Evolutionary conservation across 345 rosid genomes (phyloP), one percentile per base, ranked within the genome.

Genomic region (Erysimum cheiranthoides): DNA sequence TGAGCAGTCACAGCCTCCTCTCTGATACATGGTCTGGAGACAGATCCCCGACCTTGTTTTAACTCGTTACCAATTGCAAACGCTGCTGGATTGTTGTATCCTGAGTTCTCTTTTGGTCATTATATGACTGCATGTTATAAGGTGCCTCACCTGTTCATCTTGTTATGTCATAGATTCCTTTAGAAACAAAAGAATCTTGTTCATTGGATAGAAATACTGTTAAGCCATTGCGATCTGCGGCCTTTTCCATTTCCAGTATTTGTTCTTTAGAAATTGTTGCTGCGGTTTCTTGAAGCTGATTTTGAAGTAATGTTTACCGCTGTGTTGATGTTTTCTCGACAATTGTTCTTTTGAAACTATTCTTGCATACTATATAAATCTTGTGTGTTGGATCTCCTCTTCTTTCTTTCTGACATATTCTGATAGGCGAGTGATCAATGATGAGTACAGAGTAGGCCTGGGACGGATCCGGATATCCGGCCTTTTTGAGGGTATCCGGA

Each of bases 1-100:
- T 89, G 78, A 88, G 66, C 78, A 64, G 61, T 53, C 69, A 54
- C 78, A 66, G 32, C 50, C 13, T 81, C 51, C 36, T 70, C 51
- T 76, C 58, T 64, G 43, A 56, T 64, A 49, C 39, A 32, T 73
- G 30, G 30, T 57, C 72, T 36, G 36, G 40, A 77, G 54, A 56
- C 32, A 46, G 6, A 16, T 46, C 52, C 21, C 21, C 7, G 10
- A 47, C 31, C 27, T 58, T 66, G 47, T 59, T 50, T 9, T 74
- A 54, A 40, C 27, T 73, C 4, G 32, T 56, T 31, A 25, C 32
- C 30, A 47, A 66, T 10, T 36, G 67, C 49, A 36, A 57, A 58
- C 1, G 28, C 10, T 36, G 40, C 59, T 34, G 34, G 66, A 36
- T 35, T 21, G 10, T 73, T 34, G 3, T n/a, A 14, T 25, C 36